Evolutionary conservation across 2,329 filamentous ascomycete genomes (phyloP), one percentile per base, ranked within the genome.

Genomic region (Hymenoscyphus repandus): DNA sequence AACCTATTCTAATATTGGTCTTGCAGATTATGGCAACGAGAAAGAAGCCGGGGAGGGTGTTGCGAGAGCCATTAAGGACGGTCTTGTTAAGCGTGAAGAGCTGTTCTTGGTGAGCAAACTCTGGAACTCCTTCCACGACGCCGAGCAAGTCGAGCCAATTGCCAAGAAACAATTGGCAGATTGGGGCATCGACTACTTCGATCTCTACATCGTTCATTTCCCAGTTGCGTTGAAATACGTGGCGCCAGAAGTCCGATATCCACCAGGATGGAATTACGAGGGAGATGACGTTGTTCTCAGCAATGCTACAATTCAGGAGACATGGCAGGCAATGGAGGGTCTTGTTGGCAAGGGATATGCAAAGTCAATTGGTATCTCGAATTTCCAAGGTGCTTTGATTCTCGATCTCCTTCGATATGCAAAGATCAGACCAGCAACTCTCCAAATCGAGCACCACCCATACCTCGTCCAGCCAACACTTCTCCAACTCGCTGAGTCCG

Each of bases 61-160:
- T 42, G 80, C 83, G 53, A 85, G 86, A 60, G 88, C 88, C 64
- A 89, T 93, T 71, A 79, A 85, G 66, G 88, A 93, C 9, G 86
- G 88, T 39, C 70, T 92, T 52, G 87, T 91, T 61, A 90, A 85
- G 75, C 85, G 88, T 53, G 82, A 88, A 70, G 89, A 96, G 20
- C 86, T 95, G 67, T 95, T 95, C 80, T 83, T 96, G 66, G 87
- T 91, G 58, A 90, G 86, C 71, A 96, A 95, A 77, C 85, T 96
- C 52, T 95, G 90, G 90, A 90, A 92, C 75, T 85, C 84, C 59
- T 95, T 90, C 80, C 89, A 95, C 76, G 86, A 92, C 64, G 77
- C 77, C 62, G 84, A 92, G 61, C 78, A 79, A 62, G 88, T 92
- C 56, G 82, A 85, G 71, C 83, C 83, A 52, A 90, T 93, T 66